Percentiles rank a stretch among this genome's conserved stretches.
Conservation (phyloP, 177 flowering plant genomes). For the Tripterygium wilfordii region DNA sequence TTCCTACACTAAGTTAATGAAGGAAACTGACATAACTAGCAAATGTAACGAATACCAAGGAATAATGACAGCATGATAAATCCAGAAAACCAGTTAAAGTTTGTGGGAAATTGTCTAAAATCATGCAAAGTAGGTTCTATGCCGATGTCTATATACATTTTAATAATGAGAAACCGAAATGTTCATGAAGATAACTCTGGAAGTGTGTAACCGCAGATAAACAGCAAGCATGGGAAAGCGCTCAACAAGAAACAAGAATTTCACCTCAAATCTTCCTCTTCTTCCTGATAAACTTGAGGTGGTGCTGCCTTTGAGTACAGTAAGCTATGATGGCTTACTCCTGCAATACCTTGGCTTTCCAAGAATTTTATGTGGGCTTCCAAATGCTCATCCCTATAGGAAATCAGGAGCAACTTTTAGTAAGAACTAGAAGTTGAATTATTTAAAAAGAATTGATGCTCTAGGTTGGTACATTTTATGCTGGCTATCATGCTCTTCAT, state of each 20-base stretch:
- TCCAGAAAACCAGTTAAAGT: too few species aligned
- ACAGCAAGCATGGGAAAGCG: not conserved
- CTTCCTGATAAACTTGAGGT: slow-evolving; percentile 35
- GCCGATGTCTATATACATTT: too few species aligned
- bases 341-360: slow-evolving; percentile 80
- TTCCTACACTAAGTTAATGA: too few species aligned
- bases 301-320: slow-evolving; percentile 91
- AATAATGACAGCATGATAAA: too few species aligned
- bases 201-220: not conserved
- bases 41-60: too few species aligned
- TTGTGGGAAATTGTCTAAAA: too few species aligned
- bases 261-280: slow-evolving; percentile 47
- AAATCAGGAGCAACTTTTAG: not conserved
- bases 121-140: too few species aligned
- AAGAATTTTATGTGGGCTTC: slow-evolving; percentile 60
- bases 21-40: too few species aligned
- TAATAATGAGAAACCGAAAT: too few species aligned
- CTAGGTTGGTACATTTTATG: slow-evolving; percentile 48
- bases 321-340: slow-evolving; percentile 92
- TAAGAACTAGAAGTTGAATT: not conserved
- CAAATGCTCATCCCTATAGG: slow-evolving; percentile 56
- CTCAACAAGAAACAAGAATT: not conserved
- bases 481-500: slow-evolving; percentile 78
- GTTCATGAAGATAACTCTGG: too few species aligned
- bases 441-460: not conserved